Evolutionary conservation across 164 flowering plant species (phyloP).

Genomic region (Cinnamomum chago): DNA sequence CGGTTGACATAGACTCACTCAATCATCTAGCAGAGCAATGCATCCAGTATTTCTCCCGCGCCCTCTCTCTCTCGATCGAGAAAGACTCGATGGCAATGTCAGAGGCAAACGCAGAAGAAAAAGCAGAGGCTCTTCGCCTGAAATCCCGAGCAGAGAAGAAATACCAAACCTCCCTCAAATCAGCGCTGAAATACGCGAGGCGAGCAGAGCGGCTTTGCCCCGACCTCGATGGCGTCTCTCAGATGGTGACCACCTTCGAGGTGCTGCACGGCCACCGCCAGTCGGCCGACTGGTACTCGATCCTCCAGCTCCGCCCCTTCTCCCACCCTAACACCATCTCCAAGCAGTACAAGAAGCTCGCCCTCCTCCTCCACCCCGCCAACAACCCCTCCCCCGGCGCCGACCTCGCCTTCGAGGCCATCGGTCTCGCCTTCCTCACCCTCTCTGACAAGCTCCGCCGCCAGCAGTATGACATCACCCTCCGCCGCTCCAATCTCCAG

Average conservation of each 20-base stretch:
- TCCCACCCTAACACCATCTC: conserved; percentile 51
- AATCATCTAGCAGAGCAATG: no score
- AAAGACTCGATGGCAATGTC: no score
- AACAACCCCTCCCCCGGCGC: conserved; percentile 53
- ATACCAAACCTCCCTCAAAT: conserved; percentile 42
- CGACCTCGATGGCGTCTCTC: conserved; percentile 43
- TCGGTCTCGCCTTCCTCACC: conserved; percentile 30
- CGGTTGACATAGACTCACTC: no score
- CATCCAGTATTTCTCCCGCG: no score
- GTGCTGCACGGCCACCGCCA: conserved; percentile 40
- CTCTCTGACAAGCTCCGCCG: conserved; percentile 54
- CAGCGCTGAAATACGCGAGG: conserved; percentile 63
- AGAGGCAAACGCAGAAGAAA: neutral
- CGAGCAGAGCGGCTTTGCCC: conserved; percentile 47
- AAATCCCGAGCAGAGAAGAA: conserved; percentile 51
- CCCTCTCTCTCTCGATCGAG: no score
- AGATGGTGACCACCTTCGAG: conserved; percentile 50
- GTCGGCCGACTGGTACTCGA: conserved; percentile 50
- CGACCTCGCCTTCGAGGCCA: conserved; percentile 76
- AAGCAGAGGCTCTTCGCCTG: conserved; percentile 42
- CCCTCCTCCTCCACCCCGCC: conserved; percentile 69
- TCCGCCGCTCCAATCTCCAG: conserved; percentile 50
- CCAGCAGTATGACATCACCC: conserved; percentile 62
- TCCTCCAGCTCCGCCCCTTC: conserved; percentile 70
- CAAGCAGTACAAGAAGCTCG: conserved; percentile 71